Conservation (phyloP, 495 filamentous ascomycete genomes). For the Clavariopsis aquatica region DNA sequence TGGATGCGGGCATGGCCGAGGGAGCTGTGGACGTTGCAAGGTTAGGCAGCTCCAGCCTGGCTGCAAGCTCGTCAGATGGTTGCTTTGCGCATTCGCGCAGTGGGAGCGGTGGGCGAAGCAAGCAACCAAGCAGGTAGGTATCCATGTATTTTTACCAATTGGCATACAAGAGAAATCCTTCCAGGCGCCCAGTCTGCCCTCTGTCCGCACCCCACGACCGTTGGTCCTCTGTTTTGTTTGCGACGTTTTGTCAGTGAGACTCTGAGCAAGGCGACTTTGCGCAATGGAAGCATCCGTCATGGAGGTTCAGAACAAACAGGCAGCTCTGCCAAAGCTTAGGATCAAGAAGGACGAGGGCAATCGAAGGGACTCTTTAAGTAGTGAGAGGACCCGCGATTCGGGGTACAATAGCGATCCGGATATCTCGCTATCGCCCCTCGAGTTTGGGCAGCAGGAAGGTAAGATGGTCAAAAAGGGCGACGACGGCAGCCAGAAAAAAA, state of each 20-base stretch:
- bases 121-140: not conserved
- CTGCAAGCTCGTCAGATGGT: constrained; percentile 1
- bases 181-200: not conserved
- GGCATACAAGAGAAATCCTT: constrained; percentile 1
- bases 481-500: not conserved
- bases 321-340: constrained; percentile 3
- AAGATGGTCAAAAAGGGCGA: not conserved
- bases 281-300: constrained; percentile 29
- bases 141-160: not conserved
- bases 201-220: not conserved
- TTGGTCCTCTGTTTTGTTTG: not conserved
- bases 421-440: constrained; percentile 18
- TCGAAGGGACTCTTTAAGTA: constrained; percentile 19
- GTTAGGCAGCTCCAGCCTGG: not conserved
- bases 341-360: constrained; percentile 10
- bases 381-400: constrained; percentile 23
- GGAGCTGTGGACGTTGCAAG: constrained; percentile 6
- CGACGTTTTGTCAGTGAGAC: constrained; percentile 1
- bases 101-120: not conserved
- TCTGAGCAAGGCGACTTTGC: constrained; percentile 1
- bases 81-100: constrained; percentile 16
- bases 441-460: constrained; percentile 3
- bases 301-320: constrained; percentile 10
- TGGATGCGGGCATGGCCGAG: not conserved
- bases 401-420: constrained; percentile 32